These are phyloP conservation scores for Ampelomyces quisqualis DNA, from an alignment of 2,329 filamentous ascomycete species.

Conservation along the genomic window DNA sequence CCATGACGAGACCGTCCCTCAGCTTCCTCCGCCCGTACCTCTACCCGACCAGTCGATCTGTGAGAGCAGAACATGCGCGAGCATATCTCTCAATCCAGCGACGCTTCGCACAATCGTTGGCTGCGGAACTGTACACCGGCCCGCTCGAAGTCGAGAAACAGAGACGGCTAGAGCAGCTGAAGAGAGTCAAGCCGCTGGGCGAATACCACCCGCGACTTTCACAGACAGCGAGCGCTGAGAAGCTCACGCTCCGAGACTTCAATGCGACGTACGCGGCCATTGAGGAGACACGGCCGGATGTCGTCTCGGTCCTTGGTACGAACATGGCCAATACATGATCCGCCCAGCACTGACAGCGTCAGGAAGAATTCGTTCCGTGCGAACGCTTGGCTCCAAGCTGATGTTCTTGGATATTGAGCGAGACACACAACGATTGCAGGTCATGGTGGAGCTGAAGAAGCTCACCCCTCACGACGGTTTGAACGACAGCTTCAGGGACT, in stretches of 20 bases:
- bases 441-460: constrained; percentile 68
- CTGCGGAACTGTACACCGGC: constrained; percentile 29
- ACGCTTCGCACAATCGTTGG: constrained; percentile 25
- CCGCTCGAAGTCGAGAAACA: constrained; percentile 50
- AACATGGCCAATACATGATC: neutral
- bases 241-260: constrained; percentile 33
- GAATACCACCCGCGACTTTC: constrained; percentile 58
- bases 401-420: constrained; percentile 80
- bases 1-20: constrained; percentile 52
- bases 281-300: constrained; percentile 26
- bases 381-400: constrained; percentile 72
- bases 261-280: constrained; percentile 31
- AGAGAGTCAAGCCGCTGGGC: constrained; percentile 51
- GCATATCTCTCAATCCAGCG: constrained; percentile 52
- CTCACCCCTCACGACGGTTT: constrained; percentile 43
- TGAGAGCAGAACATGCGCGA: constrained; percentile 49
- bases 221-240: constrained; percentile 15
- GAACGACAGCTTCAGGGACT: constrained; percentile 56
- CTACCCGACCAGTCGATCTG: constrained; percentile 44
- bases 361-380: constrained; percentile 75
- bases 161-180: constrained; percentile 58
- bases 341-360: constrained; percentile 35
- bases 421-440: constrained; percentile 71
- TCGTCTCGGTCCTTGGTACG: constrained; percentile 42
- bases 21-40: constrained; percentile 60